phyloP scores from a whole-genome alignment of 1,284 basidiomycete species.

The Cutaneotrichosporon arboriforme region DNA sequence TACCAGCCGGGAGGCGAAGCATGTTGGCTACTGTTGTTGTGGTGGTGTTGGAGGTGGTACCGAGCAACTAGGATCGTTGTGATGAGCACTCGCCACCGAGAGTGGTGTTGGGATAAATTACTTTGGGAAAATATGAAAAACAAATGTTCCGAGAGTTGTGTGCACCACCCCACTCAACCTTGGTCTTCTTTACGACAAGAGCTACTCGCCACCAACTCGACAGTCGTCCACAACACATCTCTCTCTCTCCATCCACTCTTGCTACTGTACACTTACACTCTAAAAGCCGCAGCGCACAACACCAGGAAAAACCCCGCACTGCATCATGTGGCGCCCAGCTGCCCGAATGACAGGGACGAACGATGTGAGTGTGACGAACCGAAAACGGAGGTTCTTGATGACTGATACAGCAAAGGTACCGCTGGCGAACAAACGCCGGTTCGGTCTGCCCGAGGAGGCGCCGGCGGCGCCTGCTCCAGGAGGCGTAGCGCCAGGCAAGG shows the following conservation, averaged over 20 bases:
- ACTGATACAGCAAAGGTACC: conserved; percentile 35
- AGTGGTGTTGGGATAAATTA: neutral
- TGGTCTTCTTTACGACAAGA: neutral
- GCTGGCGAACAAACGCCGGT: conserved; percentile 71
- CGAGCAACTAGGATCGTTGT: too few relatives aligned
- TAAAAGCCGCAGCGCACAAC: neutral
- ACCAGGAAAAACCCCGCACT: neutral
- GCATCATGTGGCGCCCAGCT: conserved; percentile 76
- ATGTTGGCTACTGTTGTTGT: conserved; percentile 11
- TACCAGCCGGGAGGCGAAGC: conserved; percentile 24
- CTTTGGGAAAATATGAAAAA: neutral
- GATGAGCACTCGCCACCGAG: too few relatives aligned
- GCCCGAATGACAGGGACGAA: conserved; percentile 51
- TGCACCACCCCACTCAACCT: neutral
- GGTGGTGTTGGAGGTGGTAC: too few relatives aligned
- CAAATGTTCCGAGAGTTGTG: neutral
- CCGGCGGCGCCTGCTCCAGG: conserved; percentile 52
- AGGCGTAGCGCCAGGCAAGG: conserved; percentile 24
- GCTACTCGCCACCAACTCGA: neutral
- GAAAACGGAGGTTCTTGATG: neutral
- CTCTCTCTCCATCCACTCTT: neutral
- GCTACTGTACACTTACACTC: neutral
- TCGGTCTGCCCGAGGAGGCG: conserved; percentile 64
- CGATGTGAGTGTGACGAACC: conserved; percentile 41
- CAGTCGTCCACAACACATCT: neutral